Evolutionary conservation across 805 yeast genomes (phyloP).

Genomic region (Myxozyma lipomycoides): DNA sequence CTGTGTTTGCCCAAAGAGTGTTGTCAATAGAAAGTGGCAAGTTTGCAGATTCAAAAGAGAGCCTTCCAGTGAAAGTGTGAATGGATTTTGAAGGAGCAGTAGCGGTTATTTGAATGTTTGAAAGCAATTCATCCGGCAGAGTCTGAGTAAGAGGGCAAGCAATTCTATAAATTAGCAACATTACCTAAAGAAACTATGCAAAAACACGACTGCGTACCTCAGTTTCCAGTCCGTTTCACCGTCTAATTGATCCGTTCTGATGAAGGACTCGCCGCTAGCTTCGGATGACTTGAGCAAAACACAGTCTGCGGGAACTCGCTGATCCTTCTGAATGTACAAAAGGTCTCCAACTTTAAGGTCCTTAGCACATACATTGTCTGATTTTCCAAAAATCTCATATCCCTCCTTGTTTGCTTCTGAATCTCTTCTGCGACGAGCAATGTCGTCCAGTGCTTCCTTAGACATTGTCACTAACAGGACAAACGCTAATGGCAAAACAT

Average conservation of each 20-base stretch:
- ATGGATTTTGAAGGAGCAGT: constrained; percentile 83
- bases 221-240: constrained; percentile 99
- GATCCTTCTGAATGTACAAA: constrained; percentile 71
- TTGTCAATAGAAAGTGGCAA: constrained; percentile 78
- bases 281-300: constrained; percentile 79
- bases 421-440: constrained; percentile 85
- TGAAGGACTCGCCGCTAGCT: constrained; percentile 76
- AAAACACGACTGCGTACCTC: constrained; percentile 43
- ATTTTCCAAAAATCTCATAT: constrained; percentile 56
- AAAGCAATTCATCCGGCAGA: constrained; percentile 24
- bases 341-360: constrained; percentile 82
- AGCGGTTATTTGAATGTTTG: constrained; percentile 56
- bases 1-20: constrained; percentile 97
- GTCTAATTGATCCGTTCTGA: constrained; percentile 95
- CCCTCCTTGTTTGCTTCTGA: constrained; percentile 79
- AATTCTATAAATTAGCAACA: constrained; percentile 9
- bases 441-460: constrained; percentile 93
- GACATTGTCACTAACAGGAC: constrained; percentile 89
- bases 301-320: constrained; percentile 91
- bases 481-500: constrained; percentile 90
- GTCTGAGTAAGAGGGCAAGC: constrained; percentile 28
- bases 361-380: constrained; percentile 46
- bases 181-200: background rate
- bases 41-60: constrained; percentile 55
- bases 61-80: constrained; percentile 66